phyloP scores from a whole-genome alignment of 805 yeast species.

The Candida wancherniae region DNA sequence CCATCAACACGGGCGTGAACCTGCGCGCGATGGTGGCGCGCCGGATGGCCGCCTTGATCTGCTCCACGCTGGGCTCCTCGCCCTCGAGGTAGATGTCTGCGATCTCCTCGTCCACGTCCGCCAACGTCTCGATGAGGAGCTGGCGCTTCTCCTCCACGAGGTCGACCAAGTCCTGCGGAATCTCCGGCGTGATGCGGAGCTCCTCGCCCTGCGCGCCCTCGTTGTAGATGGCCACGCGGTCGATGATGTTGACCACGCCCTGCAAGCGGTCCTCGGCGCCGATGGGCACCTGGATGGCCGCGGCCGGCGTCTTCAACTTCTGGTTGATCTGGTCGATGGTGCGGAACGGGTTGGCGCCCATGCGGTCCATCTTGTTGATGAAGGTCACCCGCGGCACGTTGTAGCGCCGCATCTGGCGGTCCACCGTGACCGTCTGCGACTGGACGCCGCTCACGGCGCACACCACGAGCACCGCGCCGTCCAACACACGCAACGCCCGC shows the following conservation, averaged over 20 bases:
- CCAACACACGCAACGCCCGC: conserved; percentile 95
- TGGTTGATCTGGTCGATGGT: conserved; percentile 87
- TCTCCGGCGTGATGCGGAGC: conserved; percentile 50
- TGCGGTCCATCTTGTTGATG: conserved; percentile 97
- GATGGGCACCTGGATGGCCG: conserved; percentile 96
- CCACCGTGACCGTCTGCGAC: conserved; percentile 97
- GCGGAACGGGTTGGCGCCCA: conserved; percentile 97
- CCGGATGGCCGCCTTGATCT: conserved; percentile 85
- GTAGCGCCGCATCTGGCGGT: conserved; percentile 97
- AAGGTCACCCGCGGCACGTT: conserved; percentile 95
- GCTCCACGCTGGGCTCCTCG: conserved; percentile 75
- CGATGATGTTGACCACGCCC: conserved; percentile 91
- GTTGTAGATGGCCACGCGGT: conserved; percentile 80
- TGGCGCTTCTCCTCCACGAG: conserved; percentile 88
- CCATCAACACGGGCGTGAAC: conserved; percentile 99
- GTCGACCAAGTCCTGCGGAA: conserved; percentile 77
- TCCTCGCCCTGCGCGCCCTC: conserved; percentile 89
- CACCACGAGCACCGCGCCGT: conserved; percentile 96
- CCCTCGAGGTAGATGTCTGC: conserved; percentile 92
- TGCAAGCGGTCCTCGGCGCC: conserved; percentile 81
- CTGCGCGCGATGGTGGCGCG: conserved; percentile 92
- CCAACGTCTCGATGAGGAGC: conserved; percentile 83
- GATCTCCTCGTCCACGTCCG: conserved; percentile 97
- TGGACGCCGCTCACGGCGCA: conserved; percentile 99
- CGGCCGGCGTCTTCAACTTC: conserved; percentile 90